phyloP scores from a whole-genome alignment of 1,284 basidiomycete species.

The Sanghuangporus weigelae region DNA sequence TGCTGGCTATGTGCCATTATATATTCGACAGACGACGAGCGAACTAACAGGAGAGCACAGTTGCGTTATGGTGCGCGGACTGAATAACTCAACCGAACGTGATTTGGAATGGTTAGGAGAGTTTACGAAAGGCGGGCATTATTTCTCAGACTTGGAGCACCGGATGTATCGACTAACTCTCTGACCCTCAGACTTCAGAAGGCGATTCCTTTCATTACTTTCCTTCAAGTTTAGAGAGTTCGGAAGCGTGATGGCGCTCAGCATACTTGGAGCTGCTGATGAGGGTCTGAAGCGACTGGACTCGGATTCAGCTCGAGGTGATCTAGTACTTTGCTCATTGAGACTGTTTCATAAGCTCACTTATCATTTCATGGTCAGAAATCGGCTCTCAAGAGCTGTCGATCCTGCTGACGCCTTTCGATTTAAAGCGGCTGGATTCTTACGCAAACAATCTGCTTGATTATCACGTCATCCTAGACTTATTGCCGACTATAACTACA shows the following conservation, averaged over 20 bases:
- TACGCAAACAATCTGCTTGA: slow-evolving; percentile 97
- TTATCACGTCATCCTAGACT: slow-evolving; percentile 93
- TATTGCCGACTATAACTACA: slow-evolving; percentile 75
- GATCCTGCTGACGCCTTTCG: slow-evolving; percentile 82
- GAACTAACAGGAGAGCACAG: slow-evolving; percentile 97
- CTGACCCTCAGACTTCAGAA: slow-evolving; percentile 73
- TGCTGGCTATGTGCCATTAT: slow-evolving; percentile 86
- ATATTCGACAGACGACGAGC: slow-evolving; percentile 90
- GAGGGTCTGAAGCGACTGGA: slow-evolving; percentile 48
- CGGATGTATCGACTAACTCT: neutral
- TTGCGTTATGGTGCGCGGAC: slow-evolving; percentile 84
- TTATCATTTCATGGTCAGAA: slow-evolving; percentile 32
- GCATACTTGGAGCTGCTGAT: slow-evolving; percentile 83
- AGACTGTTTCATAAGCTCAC: neutral
- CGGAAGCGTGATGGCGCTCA: slow-evolving; percentile 80
- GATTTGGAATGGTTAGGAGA: slow-evolving; percentile 83
- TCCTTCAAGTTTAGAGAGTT: slow-evolving; percentile 97
- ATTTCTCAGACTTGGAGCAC: neutral
- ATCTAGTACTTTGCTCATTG: slow-evolving; percentile 17
- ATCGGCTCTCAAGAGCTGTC: slow-evolving; percentile 66
- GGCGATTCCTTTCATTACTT: slow-evolving; percentile 84
- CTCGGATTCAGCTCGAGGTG: slow-evolving; percentile 39
- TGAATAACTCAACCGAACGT: slow-evolving; percentile 62
- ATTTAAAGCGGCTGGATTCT: slow-evolving; percentile 92
- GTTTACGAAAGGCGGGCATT: slow-evolving; percentile 75